Conservation (phyloP, 805 yeast genomes). For the Nakazawaea sp. region DNA sequence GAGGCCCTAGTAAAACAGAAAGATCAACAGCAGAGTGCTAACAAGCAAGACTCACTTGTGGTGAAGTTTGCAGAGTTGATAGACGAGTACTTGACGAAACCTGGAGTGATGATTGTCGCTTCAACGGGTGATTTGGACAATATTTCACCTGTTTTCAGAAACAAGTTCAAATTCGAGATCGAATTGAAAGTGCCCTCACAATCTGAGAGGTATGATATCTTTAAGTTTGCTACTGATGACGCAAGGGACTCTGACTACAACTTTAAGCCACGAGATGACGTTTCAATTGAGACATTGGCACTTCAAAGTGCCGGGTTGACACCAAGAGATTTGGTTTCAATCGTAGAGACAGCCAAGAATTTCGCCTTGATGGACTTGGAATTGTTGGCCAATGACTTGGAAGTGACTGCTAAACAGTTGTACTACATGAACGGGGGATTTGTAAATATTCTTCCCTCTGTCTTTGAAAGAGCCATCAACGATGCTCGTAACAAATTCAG, state of each 20-base stretch:
- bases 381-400: slow-evolving; percentile 18
- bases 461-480: slow-evolving; percentile 64
- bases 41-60: slow-evolving; percentile 36
- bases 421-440: slow-evolving; percentile 49
- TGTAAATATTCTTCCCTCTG: slow-evolving; percentile 46
- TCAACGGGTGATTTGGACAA: slow-evolving; percentile 65
- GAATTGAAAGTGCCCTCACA: slow-evolving; percentile 75
- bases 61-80: slow-evolving; percentile 53
- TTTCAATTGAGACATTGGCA: slow-evolving; percentile 53
- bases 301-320: slow-evolving; percentile 90
- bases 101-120: slow-evolving; percentile 49
- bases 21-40: slow-evolving; percentile 44
- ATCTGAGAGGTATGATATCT: slow-evolving; percentile 59
- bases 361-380: slow-evolving; percentile 45
- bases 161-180: slow-evolving; percentile 70
- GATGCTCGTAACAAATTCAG: slow-evolving; percentile 83
- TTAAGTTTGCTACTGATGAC: slow-evolving; percentile 29
- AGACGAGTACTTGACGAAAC: slow-evolving; percentile 40
- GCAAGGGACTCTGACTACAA: slow-evolving; percentile 3
- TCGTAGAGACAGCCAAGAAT: slow-evolving; percentile 58
- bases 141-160: slow-evolving; percentile 58
- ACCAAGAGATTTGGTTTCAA: slow-evolving; percentile 72
- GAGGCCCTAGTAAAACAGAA: slow-evolving; percentile 66
- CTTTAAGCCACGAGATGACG: slow-evolving; percentile 35
- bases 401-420: slow-evolving; percentile 23